phyloP scores from a whole-genome alignment of 371 early-diverging fungal genomes.

The Lichtheimia ornata region DNA sequence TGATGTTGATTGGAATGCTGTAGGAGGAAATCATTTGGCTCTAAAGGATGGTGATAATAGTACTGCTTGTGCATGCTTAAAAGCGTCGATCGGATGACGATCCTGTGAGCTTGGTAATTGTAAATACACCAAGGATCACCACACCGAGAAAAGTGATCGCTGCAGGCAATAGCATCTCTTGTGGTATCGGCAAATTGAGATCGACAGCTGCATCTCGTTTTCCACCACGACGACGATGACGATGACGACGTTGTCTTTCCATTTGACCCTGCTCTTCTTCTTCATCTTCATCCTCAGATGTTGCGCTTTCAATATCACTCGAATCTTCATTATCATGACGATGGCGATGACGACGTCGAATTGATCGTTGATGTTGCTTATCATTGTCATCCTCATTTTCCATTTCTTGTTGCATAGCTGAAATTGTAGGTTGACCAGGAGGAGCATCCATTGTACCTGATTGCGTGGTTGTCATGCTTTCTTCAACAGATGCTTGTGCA shows the following conservation, averaged over 20 bases:
- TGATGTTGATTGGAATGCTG: not conserved
- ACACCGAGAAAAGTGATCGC: conserved; percentile 63
- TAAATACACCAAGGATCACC: conserved; percentile 64
- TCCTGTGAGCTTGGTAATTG: conserved; percentile 26
- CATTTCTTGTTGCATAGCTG: not conserved
- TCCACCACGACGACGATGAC: conserved; percentile 8
- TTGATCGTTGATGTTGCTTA: not conserved
- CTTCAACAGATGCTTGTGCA: not conserved
- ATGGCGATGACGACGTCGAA: not conserved
- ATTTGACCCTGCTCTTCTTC: not conserved
- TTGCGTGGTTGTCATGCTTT: not conserved
- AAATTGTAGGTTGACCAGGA: conserved; percentile 13
- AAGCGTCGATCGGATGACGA: conserved; percentile 16
- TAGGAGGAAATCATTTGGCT: not conserved
- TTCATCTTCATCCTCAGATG: conserved; percentile 9
- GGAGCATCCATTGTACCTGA: conserved; percentile 7
- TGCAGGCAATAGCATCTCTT: conserved; percentile 62
- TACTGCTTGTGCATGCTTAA: conserved; percentile 1
- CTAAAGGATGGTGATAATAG: not conserved
- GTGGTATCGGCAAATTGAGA: conserved; percentile 40
- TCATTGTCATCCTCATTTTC: conserved; percentile 4
- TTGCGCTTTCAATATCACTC: conserved; percentile 1
- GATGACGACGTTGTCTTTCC: conserved; percentile 11
- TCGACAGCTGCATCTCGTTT: conserved; percentile 19
- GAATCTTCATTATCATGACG: conserved; percentile 3